phyloP scores from a whole-genome alignment of 495 filamentous ascomycete species.

The Neurospora sp. region DNA sequence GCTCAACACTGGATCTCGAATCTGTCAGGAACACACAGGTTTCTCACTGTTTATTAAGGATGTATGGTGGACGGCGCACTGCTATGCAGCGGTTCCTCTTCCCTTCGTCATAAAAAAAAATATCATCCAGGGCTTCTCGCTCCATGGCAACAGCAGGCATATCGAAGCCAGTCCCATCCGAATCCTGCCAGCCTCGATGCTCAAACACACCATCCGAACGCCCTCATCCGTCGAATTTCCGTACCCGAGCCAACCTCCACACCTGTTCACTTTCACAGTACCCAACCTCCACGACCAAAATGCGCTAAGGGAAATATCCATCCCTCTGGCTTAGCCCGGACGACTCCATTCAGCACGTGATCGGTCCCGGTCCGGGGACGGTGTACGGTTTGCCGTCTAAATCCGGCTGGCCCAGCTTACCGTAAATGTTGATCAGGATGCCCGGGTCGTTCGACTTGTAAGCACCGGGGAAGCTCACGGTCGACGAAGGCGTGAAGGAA shows the following conservation, averaged over 20 bases:
- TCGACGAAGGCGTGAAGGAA: slow-evolving; percentile 30
- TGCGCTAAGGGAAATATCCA: background rate
- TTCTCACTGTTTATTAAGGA: background rate
- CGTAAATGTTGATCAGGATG: slow-evolving; percentile 47
- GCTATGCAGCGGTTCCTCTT: background rate
- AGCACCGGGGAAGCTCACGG: slow-evolving; percentile 46
- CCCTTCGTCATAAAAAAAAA: background rate
- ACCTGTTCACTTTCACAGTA: background rate
- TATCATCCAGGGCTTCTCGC: background rate
- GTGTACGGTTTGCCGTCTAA: slow-evolving; percentile 35
- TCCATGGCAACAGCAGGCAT: background rate
- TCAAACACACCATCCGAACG: background rate
- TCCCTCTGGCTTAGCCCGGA: background rate
- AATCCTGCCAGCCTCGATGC: background rate
- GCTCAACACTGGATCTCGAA: background rate
- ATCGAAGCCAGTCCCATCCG: background rate
- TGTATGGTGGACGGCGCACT: background rate
- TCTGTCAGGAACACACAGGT: background rate
- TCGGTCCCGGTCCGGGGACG: slow-evolving; percentile 35
- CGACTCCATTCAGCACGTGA: slow-evolving; percentile 24
- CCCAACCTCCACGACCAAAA: background rate
- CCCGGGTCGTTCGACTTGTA: slow-evolving; percentile 42
- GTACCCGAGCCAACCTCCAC: background rate
- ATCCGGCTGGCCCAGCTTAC: slow-evolving; percentile 33
- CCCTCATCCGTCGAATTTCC: background rate